Evolutionary conservation across 306 rosid genomes (phyloP), one percentile per base, ranked within the genome.

Genomic region (Phaseolus lunatus): DNA sequence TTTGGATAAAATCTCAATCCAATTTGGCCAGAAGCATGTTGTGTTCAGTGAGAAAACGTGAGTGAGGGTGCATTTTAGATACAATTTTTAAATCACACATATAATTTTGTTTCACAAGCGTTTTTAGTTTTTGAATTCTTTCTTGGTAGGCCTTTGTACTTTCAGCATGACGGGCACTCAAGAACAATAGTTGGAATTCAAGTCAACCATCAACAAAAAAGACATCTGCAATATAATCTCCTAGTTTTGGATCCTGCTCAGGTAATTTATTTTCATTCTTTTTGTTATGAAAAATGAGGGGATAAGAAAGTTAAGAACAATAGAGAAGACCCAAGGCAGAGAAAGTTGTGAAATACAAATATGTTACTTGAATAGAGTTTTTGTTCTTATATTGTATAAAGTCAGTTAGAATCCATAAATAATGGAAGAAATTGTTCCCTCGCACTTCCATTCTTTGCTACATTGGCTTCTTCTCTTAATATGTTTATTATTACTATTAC

Each of bases 151-250:
- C 94, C 93, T 49, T 81, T 94, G 82, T 91, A 91, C 86, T 91
- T 94, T 61, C 97, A 94, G 81, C 97, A 94, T 70, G 90, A 90
- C 66, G 98, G 97, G 18, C 98, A 91, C 84, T 94, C 97, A 23
- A 90, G 94, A 87, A 90, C 92, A 61, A 85, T 90, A 39, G 88
- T 91, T 68, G 98, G 98, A 80, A 87, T 94, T 84, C 94, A 91
- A 84, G 86, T 83, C 53, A 86, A 83, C 70, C 75, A 48, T 79
- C 88, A 86, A 79, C 67, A 11, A 23, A 70, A 85, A 14, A 85
- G 87, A 64, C 15, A 22, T 62, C 84, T 43, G 47, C 87, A 81
- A 43, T 78, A 86, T 67, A 85, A 79, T 82, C 96, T 94, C 72
- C 89, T 94, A 67, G 76, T 94, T 73, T 86, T 94, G 79, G 94